Conservation (phyloP, 2,329 filamentous ascomycete genomes). For the Rhexocercosporidium sp. region DNA sequence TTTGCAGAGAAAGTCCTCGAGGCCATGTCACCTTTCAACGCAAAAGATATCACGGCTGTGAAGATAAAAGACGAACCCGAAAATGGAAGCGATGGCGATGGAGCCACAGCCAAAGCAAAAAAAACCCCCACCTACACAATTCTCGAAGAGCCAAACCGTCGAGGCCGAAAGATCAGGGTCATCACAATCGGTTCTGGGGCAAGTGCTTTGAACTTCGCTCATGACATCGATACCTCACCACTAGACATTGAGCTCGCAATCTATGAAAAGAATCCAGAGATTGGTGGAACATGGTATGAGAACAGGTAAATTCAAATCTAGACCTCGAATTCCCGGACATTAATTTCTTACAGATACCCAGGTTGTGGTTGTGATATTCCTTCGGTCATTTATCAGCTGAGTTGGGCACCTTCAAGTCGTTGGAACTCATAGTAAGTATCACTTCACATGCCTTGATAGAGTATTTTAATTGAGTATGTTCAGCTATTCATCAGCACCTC, state of each 20-base stretch:
- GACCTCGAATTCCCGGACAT: background rate
- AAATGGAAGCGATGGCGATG: too few relatives aligned
- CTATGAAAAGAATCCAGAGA: constrained; percentile 15
- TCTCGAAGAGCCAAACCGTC: constrained; percentile 24
- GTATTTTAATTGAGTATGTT: constrained; percentile 24
- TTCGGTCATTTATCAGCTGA: constrained; percentile 47
- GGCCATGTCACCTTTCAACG: too few relatives aligned
- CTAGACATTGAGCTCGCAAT: constrained; percentile 36
- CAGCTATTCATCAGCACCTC: constrained; percentile 46
- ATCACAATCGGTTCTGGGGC: constrained; percentile 54
- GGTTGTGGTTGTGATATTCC: constrained; percentile 53
- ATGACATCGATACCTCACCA: constrained; percentile 44
- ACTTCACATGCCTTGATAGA: too few relatives aligned
- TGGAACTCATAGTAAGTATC: constrained; percentile 14
- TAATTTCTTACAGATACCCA: constrained; percentile 51
- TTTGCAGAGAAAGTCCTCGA: too few relatives aligned
- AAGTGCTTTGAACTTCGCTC: constrained; percentile 52
- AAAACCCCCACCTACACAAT: constrained; percentile 16
- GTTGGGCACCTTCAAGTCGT: constrained; percentile 18
- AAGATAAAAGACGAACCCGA: too few relatives aligned
- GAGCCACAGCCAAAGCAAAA: background rate
- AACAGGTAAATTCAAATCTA: background rate
- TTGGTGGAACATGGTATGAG: constrained; percentile 17
- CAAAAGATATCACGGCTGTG: too few relatives aligned
- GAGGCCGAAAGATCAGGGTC: constrained; percentile 47